Base-by-base conservation (phyloP, 371 early-diverging fungal species). In the Rhizomucor miehei region DNA sequence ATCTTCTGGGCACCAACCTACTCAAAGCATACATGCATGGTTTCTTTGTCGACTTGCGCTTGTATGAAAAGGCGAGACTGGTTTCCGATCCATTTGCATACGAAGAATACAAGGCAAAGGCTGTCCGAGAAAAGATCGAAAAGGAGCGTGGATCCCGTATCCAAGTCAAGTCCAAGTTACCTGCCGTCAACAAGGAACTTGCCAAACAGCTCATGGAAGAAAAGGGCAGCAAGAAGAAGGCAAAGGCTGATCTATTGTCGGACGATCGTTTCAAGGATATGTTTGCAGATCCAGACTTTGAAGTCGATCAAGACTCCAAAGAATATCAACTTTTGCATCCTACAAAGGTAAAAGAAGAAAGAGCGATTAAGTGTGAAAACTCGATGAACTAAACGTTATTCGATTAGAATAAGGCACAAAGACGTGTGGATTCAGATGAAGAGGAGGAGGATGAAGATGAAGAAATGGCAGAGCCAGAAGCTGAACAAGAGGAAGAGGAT, bases 11-110 rank as follows among this genome's bases (percentile, higher is more conserved):
- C 40, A 92, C 96, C 57, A 87, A 91, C 57, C 84, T 95, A 4
- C 84, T 97, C 67, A 93, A 91, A 65, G 94, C 97, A 0, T 98
- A 98, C 62, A 97, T 98, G 98, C 98, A 98, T 70, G 98, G 98
- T 57, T 98, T 91, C 90, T 97, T 97, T 67, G 84, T 98, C 57
- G 95, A 97, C 65, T 75, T 93, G 62, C 89, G 94, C 20, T 70
- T 98, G 57, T 97, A 98, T 65, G 93, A 96, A 69, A 91, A 94
- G 73, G 97, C 98, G 55, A 89, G 88, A 67, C 82, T 93, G 1
- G 94, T 98, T 62, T 92, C 95, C 51, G 93, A 96, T 71, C 98
- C 98, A 51, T 97, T 97, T 68, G 95, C 92, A n/a, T 97, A 89
- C 69, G 92, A 94, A 16, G 95, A 95, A 56, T 93, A 92, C 77